A percentile compares a stretch with the other conserved stretches of the same genome.
These are phyloP conservation scores for Hypseocharis bilobata DNA, from an alignment of 441 rosid species.

Conservation along the genomic window DNA sequence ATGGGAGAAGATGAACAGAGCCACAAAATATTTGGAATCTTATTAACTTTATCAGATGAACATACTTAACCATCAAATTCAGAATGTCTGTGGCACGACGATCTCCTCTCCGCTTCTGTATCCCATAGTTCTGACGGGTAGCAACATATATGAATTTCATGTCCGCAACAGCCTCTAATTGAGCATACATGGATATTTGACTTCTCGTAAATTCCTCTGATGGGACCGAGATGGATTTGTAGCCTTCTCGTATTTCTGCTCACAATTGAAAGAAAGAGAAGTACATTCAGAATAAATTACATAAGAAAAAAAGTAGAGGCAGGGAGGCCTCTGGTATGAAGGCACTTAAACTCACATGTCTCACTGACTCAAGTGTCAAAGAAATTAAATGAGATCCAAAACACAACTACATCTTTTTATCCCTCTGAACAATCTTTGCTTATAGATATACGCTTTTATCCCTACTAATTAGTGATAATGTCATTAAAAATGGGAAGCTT, in stretches of 20 bases:
- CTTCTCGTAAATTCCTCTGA: slow-evolving; percentile 8
- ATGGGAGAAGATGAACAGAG: too few species aligned
- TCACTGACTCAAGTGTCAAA: too few species aligned
- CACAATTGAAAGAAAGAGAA: slow-evolving; percentile 15
- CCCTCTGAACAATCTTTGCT: too few species aligned
- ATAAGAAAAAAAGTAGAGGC: too few species aligned
- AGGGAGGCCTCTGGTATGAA: too few species aligned
- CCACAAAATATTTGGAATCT: background rate
- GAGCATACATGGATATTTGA: slow-evolving; percentile 1
- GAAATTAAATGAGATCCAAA: too few species aligned
- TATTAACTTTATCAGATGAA: slow-evolving; percentile 19
- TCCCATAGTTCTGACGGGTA: slow-evolving; percentile 92
- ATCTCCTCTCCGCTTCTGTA: slow-evolving; percentile 87
- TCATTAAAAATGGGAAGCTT: too few species aligned
- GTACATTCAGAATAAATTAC: background rate
- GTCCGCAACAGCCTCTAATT: slow-evolving; percentile 79
- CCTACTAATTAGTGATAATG: too few species aligned
- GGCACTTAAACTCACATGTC: too few species aligned
- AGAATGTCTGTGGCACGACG: slow-evolving; percentile 90
- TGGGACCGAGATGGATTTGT: slow-evolving; percentile 11
- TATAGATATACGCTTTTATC: too few species aligned
- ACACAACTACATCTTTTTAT: too few species aligned
- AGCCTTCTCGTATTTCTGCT: slow-evolving; percentile 24
- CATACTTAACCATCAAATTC: slow-evolving; percentile 96
- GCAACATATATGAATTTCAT: slow-evolving; percentile 95